Percentiles rank a stretch among this genome's conserved stretches.
Conservation (phyloP, 345 rosid species). For the Ceriops tagal region DNA sequence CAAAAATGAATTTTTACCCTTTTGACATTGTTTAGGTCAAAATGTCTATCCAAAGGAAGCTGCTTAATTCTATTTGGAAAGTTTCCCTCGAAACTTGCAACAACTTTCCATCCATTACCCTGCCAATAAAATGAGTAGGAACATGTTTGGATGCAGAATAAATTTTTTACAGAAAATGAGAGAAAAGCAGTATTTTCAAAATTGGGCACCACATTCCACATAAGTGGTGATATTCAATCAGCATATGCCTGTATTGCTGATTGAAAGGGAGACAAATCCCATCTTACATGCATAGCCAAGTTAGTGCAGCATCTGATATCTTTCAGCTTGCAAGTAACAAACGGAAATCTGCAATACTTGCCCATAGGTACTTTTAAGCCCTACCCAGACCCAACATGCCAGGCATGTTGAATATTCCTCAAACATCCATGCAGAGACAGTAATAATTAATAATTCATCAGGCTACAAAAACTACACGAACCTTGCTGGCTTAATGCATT, state of each 20-base stretch:
- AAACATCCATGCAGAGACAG: too few relatives aligned
- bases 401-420: too few relatives aligned
- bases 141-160: not conserved
- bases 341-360: too few relatives aligned
- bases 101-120: conserved; percentile 99
- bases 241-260: too few relatives aligned
- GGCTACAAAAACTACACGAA: not conserved
- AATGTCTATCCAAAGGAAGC: conserved; percentile 94
- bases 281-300: too few relatives aligned
- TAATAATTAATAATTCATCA: not conserved
- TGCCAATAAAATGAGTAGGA: conserved; percentile 30
- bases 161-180: not conserved
- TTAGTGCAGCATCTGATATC: too few relatives aligned
- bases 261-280: too few relatives aligned
- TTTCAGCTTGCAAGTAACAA: too few relatives aligned
- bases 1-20: conserved; percentile 51
- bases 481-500: not conserved
- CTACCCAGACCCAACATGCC: too few relatives aligned
- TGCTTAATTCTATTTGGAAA: conserved; percentile 94
- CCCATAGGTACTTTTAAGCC: too few relatives aligned
- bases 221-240: not conserved
- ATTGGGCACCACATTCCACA: conserved; percentile 9
- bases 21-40: conserved; percentile 87
- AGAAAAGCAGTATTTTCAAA: conserved; percentile 2
- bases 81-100: conserved; percentile 94